Base-by-base conservation (phyloP, 2,329 filamentous ascomycete species). In the Zymoseptoria passerinii region DNA sequence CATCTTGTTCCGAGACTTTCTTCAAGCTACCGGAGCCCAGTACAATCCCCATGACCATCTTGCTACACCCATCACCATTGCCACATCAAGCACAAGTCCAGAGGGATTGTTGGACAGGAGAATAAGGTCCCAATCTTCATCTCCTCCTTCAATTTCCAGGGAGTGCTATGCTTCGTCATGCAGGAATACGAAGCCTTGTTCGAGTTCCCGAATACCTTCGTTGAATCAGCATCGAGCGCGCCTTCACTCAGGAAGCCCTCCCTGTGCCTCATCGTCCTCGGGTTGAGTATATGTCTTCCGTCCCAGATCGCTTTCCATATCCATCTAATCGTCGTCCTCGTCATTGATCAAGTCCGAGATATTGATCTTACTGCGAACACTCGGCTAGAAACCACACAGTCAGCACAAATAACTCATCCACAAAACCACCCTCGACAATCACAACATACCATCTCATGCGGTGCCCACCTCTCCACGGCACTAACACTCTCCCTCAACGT, bases 381-480 rank as follows among this genome's bases (percentile, higher is more conserved):
- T 61, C 19, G 67, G 61, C 50, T 52, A 28, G 8, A 5, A 18
- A 27, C 27, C 27, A 23, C 23, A 50, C 19, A 52, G 50, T 52
- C 50, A 52, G 50, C 50, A 44, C 35, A 44, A 7, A 18, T 52
- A 10, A n/a, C 28, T 20, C 23, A 3, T 19, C 48, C 27, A 29
- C n/a, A 16, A 27, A 5, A 18, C 3, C 50, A 29, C 4, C 23
- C 8, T 20, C n/a, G 20, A 18, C 19, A 44, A 13, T 5, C 13
- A 2, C 35, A 44, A 52, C 50, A 27, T 28, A 52, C 50, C 48
- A 68, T 68, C 56, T 69, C 61, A 2, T 65, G 61, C 4, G 69
- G 69, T 19, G 67, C 67, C 67, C 67, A 71, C 35, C 66, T 58
- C 52, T 70, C 69, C 18, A 70, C 59, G 3, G 66, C 67, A 7